Conservation (phyloP, 148 eudicot species). For the Cornus florida region DNA sequence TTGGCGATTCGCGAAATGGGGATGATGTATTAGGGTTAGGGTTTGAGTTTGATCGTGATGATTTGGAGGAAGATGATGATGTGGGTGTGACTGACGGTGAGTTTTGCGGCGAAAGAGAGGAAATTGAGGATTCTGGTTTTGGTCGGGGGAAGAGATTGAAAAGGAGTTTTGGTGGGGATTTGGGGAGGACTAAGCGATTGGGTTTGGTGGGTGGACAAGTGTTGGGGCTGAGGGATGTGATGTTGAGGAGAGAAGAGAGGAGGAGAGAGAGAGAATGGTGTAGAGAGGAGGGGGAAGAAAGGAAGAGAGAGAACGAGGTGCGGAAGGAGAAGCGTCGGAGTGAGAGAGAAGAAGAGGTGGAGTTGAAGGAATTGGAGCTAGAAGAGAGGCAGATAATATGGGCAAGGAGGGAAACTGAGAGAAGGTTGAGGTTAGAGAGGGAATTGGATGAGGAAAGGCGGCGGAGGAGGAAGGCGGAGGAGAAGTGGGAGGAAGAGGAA, state of each 20-base stretch:
- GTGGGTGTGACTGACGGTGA: constrained; percentile 20
- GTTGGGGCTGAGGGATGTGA: constrained; percentile 58
- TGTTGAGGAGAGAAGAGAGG: constrained; percentile 62
- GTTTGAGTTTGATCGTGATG: constrained; percentile 49
- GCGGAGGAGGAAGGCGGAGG: constrained; percentile 72
- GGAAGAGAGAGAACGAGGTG: constrained; percentile 35
- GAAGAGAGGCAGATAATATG: constrained; percentile 54
- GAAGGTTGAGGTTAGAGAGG: constrained; percentile 40
- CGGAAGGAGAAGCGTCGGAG: constrained; percentile 32
- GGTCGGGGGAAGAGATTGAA: constrained; percentile 33
- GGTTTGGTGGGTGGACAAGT: constrained; percentile 54
- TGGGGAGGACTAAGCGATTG: constrained; percentile 28
- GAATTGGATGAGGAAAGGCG: constrained; percentile 57
- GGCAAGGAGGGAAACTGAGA: constrained; percentile 59
- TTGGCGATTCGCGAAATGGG: constrained; percentile 35
- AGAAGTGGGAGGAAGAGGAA: constrained; percentile 87
- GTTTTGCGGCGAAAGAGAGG: constrained; percentile 30
- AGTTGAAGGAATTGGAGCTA: constrained; percentile 46
- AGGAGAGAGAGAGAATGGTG: constrained; percentile 60
- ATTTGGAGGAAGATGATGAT: constrained; percentile 42
- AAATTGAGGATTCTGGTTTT: constrained; percentile 24
- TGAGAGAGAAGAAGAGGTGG: constrained; percentile 40
- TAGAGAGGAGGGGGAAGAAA: constrained; percentile 46
- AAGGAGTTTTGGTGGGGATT: constrained; percentile 28
- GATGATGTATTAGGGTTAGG: constrained; percentile 38